Evolutionary conservation across 2,329 filamentous ascomycete genomes (phyloP).

Genomic region (Incumbomyces lentus): DNA sequence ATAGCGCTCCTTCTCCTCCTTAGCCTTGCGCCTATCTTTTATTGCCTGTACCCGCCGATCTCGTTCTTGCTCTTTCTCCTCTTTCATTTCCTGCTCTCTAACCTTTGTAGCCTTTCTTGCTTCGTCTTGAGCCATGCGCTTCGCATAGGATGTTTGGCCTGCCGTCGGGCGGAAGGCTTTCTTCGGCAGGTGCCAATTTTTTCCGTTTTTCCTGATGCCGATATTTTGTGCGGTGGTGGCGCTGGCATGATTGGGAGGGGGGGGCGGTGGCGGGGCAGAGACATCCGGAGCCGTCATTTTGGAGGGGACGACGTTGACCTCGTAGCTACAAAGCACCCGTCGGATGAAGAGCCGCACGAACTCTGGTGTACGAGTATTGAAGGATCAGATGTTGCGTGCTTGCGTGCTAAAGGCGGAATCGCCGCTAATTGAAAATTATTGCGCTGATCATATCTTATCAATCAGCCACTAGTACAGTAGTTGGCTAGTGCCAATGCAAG

Average conservation of each 20-base stretch:
- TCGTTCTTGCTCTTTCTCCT: constrained; percentile 82
- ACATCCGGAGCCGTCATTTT: too few species aligned
- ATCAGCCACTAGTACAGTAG: neutral
- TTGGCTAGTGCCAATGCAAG: neutral
- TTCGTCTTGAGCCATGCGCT: constrained; percentile 60
- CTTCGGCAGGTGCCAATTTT: constrained; percentile 82
- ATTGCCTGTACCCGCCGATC: constrained; percentile 68
- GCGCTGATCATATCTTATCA: constrained; percentile 6
- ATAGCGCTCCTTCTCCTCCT: constrained; percentile 87
- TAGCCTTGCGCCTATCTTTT: constrained; percentile 73
- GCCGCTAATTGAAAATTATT: constrained; percentile 9
- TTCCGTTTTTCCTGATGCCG: constrained; percentile 42
- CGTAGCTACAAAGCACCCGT: too few species aligned
- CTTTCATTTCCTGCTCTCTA: constrained; percentile 90
- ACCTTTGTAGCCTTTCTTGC: constrained; percentile 70
- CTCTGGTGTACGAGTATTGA: too few species aligned
- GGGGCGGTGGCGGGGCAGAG: neutral
- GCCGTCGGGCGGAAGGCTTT: constrained; percentile 74
- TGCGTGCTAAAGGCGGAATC: neutral
- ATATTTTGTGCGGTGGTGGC: neutral
- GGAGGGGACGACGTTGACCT: too few species aligned
- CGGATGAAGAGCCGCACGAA: too few species aligned
- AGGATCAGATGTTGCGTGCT: too few species aligned
- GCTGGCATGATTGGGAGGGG: constrained; percentile 11
- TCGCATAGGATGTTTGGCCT: constrained; percentile 68